A percentile compares a stretch with the other conserved stretches of the same genome.
Conservation (phyloP, 2,329 filamentous ascomycete species). For the Sordariomycetes sp. region DNA sequence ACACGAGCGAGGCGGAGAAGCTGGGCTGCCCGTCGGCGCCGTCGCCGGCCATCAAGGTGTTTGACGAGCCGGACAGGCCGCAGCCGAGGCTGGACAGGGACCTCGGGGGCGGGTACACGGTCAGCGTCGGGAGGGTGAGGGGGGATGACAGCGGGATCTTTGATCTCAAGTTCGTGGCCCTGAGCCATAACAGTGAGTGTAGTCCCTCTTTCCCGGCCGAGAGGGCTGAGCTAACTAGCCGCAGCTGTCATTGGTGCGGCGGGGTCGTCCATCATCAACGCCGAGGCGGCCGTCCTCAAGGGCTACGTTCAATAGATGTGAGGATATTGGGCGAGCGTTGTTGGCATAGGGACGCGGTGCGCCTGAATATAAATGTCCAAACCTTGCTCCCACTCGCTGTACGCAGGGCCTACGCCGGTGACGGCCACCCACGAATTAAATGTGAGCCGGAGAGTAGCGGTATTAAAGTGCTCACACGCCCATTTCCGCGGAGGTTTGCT, state of each 20-base stretch:
- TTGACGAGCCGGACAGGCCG: constrained; percentile 81
- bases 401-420: not conserved
- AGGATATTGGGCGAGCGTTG: not conserved
- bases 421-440: too few relatives aligned
- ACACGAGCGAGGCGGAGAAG: constrained; percentile 70
- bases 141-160: constrained; percentile 84
- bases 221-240: constrained; percentile 25
- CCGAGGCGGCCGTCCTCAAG: constrained; percentile 84
- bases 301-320: constrained; percentile 38
- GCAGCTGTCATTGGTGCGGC: constrained; percentile 83
- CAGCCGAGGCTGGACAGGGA: constrained; percentile 88
- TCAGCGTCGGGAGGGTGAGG: constrained; percentile 78
- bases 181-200: constrained; percentile 65
- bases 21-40: constrained; percentile 85
- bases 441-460: too few relatives aligned
- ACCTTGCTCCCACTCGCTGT: not conserved
- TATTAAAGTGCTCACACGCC: too few relatives aligned
- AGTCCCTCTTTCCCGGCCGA: not conserved
- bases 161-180: constrained; percentile 86
- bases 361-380: not conserved
- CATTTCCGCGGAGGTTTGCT: not conserved
- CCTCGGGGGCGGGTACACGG: constrained; percentile 74
- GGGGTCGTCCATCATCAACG: constrained; percentile 91
- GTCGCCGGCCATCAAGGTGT: constrained; percentile 68
- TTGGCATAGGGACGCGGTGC: not conserved